Percentiles rank a stretch among this genome's conserved stretches.
Evolutionary conservation across 805 yeast species (phyloP).

Genomic region (Clavispora carvajalis): DNA sequence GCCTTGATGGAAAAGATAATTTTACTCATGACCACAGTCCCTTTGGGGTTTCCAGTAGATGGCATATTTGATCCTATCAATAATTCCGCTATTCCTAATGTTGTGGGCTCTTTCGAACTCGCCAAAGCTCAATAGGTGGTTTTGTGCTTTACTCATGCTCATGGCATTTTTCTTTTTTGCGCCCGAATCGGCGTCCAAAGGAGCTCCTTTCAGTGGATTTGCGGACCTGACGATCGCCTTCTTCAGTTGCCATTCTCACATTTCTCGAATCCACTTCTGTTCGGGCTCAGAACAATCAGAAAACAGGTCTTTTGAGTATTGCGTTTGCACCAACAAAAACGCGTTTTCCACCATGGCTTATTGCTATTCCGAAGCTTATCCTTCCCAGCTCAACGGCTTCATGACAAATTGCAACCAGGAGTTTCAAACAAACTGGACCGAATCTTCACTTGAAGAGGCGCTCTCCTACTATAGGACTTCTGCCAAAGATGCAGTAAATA

Average conservation of each 20-base stretch:
- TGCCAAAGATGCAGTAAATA: background rate
- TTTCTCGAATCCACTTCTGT: background rate
- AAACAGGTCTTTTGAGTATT: slow-evolving; percentile 5
- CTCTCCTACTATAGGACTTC: slow-evolving; percentile 3
- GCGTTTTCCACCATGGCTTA: slow-evolving; percentile 35
- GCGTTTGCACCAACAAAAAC: slow-evolving; percentile 24
- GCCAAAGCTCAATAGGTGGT: background rate
- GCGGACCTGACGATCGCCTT: slow-evolving; percentile 26
- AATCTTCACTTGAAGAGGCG: slow-evolving; percentile 19
- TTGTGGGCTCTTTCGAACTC: background rate
- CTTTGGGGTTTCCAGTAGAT: background rate
- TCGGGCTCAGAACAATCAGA: background rate
- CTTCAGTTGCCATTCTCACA: slow-evolving; percentile 20
- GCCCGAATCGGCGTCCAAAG: slow-evolving; percentile 20
- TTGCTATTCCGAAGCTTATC: slow-evolving; percentile 26
- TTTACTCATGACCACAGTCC: background rate
- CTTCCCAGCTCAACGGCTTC: slow-evolving; percentile 19
- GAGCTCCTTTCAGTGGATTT: slow-evolving; percentile 29
- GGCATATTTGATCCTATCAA: background rate
- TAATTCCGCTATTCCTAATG: background rate
- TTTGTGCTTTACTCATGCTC: background rate
- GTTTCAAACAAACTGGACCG: slow-evolving; percentile 18
- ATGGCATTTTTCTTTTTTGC: slow-evolving; percentile 11
- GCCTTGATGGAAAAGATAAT: background rate
- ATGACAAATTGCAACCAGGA: slow-evolving; percentile 21